phyloP scores from a whole-genome alignment of 2,329 filamentous ascomycete genomes.

The Phialophora tarda region DNA sequence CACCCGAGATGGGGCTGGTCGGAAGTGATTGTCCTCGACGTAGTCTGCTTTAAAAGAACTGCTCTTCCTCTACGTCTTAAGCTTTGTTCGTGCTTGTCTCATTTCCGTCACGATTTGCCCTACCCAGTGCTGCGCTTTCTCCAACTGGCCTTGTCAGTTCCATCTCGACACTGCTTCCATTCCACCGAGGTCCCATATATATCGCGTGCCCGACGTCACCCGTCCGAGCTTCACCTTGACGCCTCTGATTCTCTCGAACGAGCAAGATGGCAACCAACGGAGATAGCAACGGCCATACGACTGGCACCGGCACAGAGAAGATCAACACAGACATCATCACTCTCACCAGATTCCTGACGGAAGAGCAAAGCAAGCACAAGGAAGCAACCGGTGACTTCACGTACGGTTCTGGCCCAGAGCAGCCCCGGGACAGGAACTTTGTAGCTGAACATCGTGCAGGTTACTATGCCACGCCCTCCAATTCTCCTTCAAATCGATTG shows the following conservation, averaged over 20 bases:
- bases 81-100: conserved; percentile 1
- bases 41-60: conserved; percentile 1
- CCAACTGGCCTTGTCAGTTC: conserved; percentile 6
- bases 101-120: conserved; percentile 2
- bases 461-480: conserved; percentile 96
- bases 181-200: conserved; percentile 24
- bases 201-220: conserved; percentile 25
- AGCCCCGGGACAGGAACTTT: background rate
- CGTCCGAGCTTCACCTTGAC: background rate
- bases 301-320: conserved; percentile 69
- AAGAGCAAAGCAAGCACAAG: conserved; percentile 90
- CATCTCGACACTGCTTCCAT: conserved; percentile 18
- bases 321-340: conserved; percentile 97
- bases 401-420: conserved; percentile 61
- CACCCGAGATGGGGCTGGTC: conserved; percentile 22
- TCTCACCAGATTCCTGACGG: conserved; percentile 91
- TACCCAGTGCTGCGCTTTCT: conserved; percentile 8
- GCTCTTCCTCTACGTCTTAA: background rate
- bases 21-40: conserved; percentile 5
- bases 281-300: conserved; percentile 50
- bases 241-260: background rate
- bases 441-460: conserved; percentile 54
- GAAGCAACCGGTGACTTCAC: conserved; percentile 99
- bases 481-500: conserved; percentile 99
- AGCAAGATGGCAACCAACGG: conserved; percentile 35